A percentile compares a stretch with the other conserved stretches of the same genome.
Conservation (phyloP, 768 basidiomycete species). For the Collybia mongolica region DNA sequence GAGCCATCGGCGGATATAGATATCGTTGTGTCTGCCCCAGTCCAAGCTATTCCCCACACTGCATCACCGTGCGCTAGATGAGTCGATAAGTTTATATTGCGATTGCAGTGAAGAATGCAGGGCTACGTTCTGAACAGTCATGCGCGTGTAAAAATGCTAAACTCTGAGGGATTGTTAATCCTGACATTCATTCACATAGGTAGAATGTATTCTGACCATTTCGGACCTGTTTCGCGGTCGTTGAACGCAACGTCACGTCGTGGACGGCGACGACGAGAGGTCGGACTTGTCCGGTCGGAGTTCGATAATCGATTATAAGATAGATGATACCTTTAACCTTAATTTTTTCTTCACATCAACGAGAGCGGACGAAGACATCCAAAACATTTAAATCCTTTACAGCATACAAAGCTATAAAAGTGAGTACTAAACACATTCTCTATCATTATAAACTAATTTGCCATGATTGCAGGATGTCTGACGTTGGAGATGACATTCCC, state of each 20-base stretch:
- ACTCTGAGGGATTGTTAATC: conserved; percentile 40
- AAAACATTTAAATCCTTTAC: conserved; percentile 22
- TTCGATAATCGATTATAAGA: conserved; percentile 36
- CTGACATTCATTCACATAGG: not conserved
- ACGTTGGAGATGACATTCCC: conserved; percentile 95
- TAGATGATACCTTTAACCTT: conserved; percentile 40
- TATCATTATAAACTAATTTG: conserved; percentile 2
- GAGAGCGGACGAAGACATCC: conserved; percentile 94
- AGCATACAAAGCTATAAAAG: conserved; percentile 37
- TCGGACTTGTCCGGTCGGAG: conserved; percentile 56
- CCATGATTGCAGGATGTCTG: conserved; percentile 70
- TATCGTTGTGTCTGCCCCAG: conserved; percentile 57
- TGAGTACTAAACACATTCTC: conserved; percentile 13
- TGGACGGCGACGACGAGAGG: conserved; percentile 15
- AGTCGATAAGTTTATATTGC: conserved; percentile 25
- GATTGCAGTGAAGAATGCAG: conserved; percentile 25
- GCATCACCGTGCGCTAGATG: conserved; percentile 74
- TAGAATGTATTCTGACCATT: conserved; percentile 28
- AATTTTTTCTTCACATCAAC: conserved; percentile 80
- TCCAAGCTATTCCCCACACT: conserved; percentile 79
- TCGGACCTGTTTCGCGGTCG: conserved; percentile 10
- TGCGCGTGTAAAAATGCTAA: conserved; percentile 71
- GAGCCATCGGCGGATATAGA: conserved; percentile 80
- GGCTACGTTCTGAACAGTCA: conserved; percentile 74
- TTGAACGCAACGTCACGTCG: conserved; percentile 25